Evolutionary conservation across 352 stramenopile species (phyloP).

Genomic region (Pilasporangium apinafurcum): DNA sequence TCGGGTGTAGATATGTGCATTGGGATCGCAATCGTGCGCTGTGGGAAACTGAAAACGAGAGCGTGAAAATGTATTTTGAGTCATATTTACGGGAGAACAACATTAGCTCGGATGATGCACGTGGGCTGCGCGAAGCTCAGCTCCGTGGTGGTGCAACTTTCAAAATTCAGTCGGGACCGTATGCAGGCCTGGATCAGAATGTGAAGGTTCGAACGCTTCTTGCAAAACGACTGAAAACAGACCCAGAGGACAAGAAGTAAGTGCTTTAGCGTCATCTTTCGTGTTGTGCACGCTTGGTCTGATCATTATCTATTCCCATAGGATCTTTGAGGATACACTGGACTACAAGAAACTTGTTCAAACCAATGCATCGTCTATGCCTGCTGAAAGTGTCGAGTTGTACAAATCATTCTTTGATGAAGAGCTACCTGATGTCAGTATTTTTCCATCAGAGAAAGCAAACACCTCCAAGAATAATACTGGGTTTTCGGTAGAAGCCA

Average conservation of each 20-base stretch:
- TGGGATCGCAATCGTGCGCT: slow-evolving; percentile 48
- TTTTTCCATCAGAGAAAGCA: slow-evolving; percentile 20
- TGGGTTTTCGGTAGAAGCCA: no score
- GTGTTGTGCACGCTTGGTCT: background rate
- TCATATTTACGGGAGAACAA: slow-evolving; percentile 73
- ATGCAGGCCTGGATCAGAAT: slow-evolving; percentile 73
- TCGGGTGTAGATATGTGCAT: slow-evolving; percentile 46
- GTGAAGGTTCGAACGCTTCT: slow-evolving; percentile 77
- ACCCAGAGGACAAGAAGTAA: slow-evolving; percentile 51
- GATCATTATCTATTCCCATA: slow-evolving; percentile 2
- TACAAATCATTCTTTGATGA: slow-evolving; percentile 84
- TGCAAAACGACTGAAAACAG: slow-evolving; percentile 71
- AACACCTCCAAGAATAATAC: no score
- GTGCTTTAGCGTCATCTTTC: background rate
- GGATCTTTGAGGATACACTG: slow-evolving; percentile 62
- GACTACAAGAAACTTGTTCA: slow-evolving; percentile 66
- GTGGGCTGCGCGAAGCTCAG: slow-evolving; percentile 57
- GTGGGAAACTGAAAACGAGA: slow-evolving; percentile 81
- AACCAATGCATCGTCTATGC: slow-evolving; percentile 37
- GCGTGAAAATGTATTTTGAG: slow-evolving; percentile 75
- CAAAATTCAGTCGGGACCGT: slow-evolving; percentile 69
- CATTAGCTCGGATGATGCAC: slow-evolving; percentile 63
- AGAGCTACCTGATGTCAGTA: slow-evolving; percentile 45
- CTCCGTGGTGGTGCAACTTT: slow-evolving; percentile 68
- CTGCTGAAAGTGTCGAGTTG: slow-evolving; percentile 59